Evolutionary conservation across 1,284 basidiomycete genomes (phyloP).

Genomic region (Ustilago bromivora): DNA sequence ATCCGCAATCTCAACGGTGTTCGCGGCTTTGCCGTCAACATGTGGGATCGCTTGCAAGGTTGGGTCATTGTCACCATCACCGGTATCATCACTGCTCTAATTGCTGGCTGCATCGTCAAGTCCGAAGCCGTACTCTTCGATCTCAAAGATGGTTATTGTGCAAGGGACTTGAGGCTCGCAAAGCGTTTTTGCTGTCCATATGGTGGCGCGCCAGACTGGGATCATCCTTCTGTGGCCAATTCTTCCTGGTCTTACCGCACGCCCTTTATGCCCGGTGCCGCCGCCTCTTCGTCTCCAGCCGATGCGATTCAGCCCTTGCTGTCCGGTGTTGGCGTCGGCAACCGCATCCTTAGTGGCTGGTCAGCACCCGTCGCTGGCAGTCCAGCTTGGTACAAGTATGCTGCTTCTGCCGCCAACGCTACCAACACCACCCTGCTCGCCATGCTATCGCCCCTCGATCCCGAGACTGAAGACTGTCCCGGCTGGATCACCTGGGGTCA

Average conservation of each 20-base stretch:
- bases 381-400: constrained; percentile 57
- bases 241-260: constrained; percentile 42
- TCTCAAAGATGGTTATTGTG: constrained; percentile 90
- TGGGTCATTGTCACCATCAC: constrained; percentile 90
- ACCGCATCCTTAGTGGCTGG: constrained; percentile 57
- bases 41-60: constrained; percentile 80
- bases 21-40: constrained; percentile 78
- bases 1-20: constrained; percentile 70
- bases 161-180: constrained; percentile 78
- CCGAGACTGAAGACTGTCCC: constrained; percentile 73
- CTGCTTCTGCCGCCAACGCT: constrained; percentile 4
- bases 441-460: constrained; percentile 22
- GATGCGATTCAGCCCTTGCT: constrained; percentile 37
- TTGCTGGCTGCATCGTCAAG: constrained; percentile 88
- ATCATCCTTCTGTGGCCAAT: constrained; percentile 28
- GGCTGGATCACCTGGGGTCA: constrained; percentile 80
- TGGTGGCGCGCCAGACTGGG: constrained; percentile 47
- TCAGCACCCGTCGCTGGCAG: constrained; percentile 60
- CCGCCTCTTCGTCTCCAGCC: constrained; percentile 13
- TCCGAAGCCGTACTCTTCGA: constrained; percentile 93
- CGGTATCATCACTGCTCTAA: constrained; percentile 64
- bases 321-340: constrained; percentile 49
- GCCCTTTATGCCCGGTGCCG: constrained; percentile 27
- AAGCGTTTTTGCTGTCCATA: constrained; percentile 82
- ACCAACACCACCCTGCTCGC: constrained; percentile 24